Evolutionary conservation across 2,329 filamentous ascomycete genomes (phyloP).

Genomic region (Colletotrichum scovillei): DNA sequence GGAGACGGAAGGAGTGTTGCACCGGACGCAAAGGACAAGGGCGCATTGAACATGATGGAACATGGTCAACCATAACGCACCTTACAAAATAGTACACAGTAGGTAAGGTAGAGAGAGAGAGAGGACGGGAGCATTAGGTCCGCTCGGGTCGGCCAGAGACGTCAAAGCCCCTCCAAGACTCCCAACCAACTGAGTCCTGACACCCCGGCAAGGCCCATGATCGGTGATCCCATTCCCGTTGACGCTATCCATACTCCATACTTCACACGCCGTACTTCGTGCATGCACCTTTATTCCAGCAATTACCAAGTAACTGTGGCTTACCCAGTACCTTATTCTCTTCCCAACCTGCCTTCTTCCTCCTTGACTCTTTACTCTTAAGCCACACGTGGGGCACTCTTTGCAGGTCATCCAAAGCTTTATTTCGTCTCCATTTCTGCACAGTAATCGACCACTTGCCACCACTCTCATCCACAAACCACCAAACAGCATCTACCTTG

Average conservation of each 20-base stretch:
- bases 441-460: conserved; percentile 1
- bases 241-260: neutral
- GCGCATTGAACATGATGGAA: conserved; percentile 8
- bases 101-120: neutral
- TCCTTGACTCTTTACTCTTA: neutral
- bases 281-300: neutral
- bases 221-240: neutral
- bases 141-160: conserved; percentile 9
- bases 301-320: neutral
- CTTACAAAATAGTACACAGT: too few species aligned
- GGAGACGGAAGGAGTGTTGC: neutral
- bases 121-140: conserved; percentile 26
- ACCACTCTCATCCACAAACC: neutral
- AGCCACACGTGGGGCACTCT: conserved; percentile 9
- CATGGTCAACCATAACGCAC: neutral
- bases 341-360: neutral
- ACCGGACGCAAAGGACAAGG: neutral
- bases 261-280: neutral
- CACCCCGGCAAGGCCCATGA: neutral
- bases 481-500: conserved; percentile 26
- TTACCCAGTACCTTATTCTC: neutral
- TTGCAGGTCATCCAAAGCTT: neutral
- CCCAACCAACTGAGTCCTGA: neutral
- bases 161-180: conserved; percentile 16
- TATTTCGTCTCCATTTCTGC: conserved; percentile 14